A percentile compares a stretch with the other conserved stretches of the same genome.
Conservation (phyloP, 1,284 basidiomycete species). For the Amylostereum chailletii region DNA sequence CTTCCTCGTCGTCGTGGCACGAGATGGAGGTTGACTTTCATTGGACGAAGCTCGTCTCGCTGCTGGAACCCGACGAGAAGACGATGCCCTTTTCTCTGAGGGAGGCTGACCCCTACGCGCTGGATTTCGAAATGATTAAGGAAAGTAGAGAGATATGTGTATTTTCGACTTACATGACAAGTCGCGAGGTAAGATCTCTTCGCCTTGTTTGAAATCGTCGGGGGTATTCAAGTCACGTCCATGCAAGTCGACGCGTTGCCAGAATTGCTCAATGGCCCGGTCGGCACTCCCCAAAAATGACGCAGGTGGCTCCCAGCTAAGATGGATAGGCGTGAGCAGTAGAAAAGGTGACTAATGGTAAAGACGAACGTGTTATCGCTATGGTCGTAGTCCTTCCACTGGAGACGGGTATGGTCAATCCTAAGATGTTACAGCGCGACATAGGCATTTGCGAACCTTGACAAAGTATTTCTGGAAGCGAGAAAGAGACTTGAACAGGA, state of each 20-base stretch:
- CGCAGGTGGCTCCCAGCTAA: constrained; percentile 61
- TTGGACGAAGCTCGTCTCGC: neutral
- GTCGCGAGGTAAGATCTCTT: constrained; percentile 45
- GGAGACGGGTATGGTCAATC: constrained; percentile 6
- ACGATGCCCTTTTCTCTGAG: neutral
- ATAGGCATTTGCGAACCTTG: constrained; percentile 34
- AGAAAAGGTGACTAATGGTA: neutral
- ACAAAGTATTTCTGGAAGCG: constrained; percentile 46
- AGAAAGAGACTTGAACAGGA: neutral
- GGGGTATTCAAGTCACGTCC: constrained; percentile 43
- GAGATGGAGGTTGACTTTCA: neutral
- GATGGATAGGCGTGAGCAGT: constrained; percentile 2
- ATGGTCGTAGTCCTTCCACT: constrained; percentile 65
- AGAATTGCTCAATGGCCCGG: constrained; percentile 49
- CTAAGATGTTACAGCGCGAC: neutral
- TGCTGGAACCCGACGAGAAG: neutral
- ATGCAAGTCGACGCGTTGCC: constrained; percentile 41
- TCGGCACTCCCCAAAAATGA: constrained; percentile 51
- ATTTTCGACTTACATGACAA: constrained; percentile 39
- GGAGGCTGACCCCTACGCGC: constrained; percentile 1
- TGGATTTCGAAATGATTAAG: neutral
- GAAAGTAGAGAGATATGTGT: neutral
- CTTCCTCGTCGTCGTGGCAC: neutral
- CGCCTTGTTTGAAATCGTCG: constrained; percentile 41
- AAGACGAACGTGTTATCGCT: constrained; percentile 60